phyloP scores from a whole-genome alignment of 2,329 filamentous ascomycete species.

The Fusarium continuum region DNA sequence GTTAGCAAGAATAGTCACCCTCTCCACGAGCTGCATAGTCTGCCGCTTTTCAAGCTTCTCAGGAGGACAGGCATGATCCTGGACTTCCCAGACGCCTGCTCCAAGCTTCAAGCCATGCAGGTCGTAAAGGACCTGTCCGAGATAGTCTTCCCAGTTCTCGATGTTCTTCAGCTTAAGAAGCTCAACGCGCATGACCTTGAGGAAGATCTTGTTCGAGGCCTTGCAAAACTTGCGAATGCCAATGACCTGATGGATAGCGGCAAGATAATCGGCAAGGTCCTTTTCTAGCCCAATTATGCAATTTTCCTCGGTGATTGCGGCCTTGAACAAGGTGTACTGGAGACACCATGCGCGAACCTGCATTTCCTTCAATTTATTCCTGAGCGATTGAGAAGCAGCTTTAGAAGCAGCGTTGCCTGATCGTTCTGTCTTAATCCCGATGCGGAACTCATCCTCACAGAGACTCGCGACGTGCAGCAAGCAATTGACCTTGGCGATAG shows the following conservation, averaged over 20 bases:
- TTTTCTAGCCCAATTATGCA: constrained; percentile 73
- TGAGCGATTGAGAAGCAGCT: constrained; percentile 61
- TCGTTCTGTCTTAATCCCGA: constrained; percentile 74
- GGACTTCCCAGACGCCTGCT: constrained; percentile 69
- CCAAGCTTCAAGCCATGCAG: constrained; percentile 83
- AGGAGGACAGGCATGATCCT: constrained; percentile 81
- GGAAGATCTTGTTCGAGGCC: constrained; percentile 83
- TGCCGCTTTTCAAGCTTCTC: constrained; percentile 83
- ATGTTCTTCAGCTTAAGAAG: constrained; percentile 78
- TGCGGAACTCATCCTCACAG: constrained; percentile 84
- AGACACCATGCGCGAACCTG: constrained; percentile 89
- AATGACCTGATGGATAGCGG: constrained; percentile 82
- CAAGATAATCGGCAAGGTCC: constrained; percentile 80
- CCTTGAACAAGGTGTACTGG: constrained; percentile 81
- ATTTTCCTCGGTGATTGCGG: constrained; percentile 75
- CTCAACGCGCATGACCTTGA: constrained; percentile 89
- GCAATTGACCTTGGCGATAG: constrained; percentile 75
- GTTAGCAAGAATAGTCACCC: constrained; percentile 81
- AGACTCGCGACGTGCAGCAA: constrained; percentile 82
- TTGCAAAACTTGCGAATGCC: constrained; percentile 89
- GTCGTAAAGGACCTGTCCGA: constrained; percentile 86
- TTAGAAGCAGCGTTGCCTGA: constrained; percentile 64
- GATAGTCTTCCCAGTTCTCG: constrained; percentile 85
- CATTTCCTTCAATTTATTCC: constrained; percentile 82
- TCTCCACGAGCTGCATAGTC: constrained; percentile 83